Base-by-base conservation (phyloP, 352 stramenopile species). In the Phytophthora tentaculata region DNA sequence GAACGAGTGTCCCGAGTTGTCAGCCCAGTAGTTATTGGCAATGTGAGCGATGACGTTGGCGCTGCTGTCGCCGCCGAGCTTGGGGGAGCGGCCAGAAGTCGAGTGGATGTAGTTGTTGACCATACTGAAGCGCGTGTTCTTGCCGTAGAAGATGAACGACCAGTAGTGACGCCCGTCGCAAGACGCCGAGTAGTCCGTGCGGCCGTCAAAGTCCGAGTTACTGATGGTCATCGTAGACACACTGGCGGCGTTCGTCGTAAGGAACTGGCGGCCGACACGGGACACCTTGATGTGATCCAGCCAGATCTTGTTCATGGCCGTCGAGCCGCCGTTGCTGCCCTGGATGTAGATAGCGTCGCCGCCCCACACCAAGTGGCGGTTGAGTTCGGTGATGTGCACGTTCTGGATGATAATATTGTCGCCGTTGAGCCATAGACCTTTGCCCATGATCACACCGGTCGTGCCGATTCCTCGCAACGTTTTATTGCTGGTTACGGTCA, bases 351-450 rank as follows among this genome's bases (percentile, higher is more conserved):
- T 28, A 23, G 64, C 64, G 58, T 72, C 64, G 20, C 51, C 64
- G 3, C 64, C 64, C 64, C 64, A 72, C 2, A 69, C 67, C 57
- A 73, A 17, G 66, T 81, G 66, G 70, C 71, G 67, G 68, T 71
- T 71, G 70, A 70, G 48, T 32, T 70, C 62, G 14, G 62, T 70
- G 55, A 70, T 56, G 62, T 70, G 62, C 14, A 70, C 65, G 45
- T 84, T 81, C 60, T 84, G 74, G 48, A 84, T 35, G 49, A 84
- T 84, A 41, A 84, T 73, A 64, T 81, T 84, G 56, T 77, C 60
- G 16, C 71, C 73, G 19, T 59, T 62, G n/a, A 81, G 60, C 60
- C 55, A 76, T 5, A 79, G 22, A 0, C 75, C 75, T 37, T 83
- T 83, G 57, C 71, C 72, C 56, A 77, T 68, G 50, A 83, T 75